Base-by-base conservation (phyloP, 805 yeast species). In the Ogataea paradorogensis region DNA sequence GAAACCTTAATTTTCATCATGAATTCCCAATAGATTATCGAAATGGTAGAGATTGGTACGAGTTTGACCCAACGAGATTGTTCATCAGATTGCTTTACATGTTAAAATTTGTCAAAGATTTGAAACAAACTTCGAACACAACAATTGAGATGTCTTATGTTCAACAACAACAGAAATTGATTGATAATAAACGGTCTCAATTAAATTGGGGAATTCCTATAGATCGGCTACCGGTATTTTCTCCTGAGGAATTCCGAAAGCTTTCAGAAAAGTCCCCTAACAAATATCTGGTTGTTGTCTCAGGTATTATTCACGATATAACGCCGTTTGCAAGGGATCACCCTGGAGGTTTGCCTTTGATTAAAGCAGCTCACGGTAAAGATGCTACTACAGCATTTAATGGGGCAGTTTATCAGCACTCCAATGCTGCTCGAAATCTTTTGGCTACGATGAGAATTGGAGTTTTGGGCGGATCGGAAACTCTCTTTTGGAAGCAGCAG, bases 131-230 rank as follows among this genome's bases (percentile, higher is more conserved):
- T 40, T 72, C 80, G 30, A 70, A 67, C 52, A 81, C 76, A 49
- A 72, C 84, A 57, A 66, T 83, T 28, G 83, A 85, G 42, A 82
- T 80, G 56, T 83, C 88, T 33, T 60, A 80, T 16, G 79, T 91
- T 15, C 86, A 81, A 53, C 96, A 89, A 59, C 82, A 81, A 59
- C 98, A 90, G 65, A 80, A 80, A 62, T 67, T 82, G 46, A 71
- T 90, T 18, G 95, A 90, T 62, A 69, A 78, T 45, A 79, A 86
- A 66, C 73, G 93, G 48, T 71, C 87, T 9, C 79, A 80, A 48
- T 71, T 90, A 44, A 84, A 86, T 66, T 90, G 97, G 97, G 97
- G 97, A 15, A 84, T 90, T 2, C 95, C 96, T 3, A 82, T 91
- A 38, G 91, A 89, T 48, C 82, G 81, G 59, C 69, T 90, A 11